Evolutionary conservation across 139 green algal species (phyloP), one percentile per base, ranked within the genome.

Genomic region (Gonium pectorale): DNA sequence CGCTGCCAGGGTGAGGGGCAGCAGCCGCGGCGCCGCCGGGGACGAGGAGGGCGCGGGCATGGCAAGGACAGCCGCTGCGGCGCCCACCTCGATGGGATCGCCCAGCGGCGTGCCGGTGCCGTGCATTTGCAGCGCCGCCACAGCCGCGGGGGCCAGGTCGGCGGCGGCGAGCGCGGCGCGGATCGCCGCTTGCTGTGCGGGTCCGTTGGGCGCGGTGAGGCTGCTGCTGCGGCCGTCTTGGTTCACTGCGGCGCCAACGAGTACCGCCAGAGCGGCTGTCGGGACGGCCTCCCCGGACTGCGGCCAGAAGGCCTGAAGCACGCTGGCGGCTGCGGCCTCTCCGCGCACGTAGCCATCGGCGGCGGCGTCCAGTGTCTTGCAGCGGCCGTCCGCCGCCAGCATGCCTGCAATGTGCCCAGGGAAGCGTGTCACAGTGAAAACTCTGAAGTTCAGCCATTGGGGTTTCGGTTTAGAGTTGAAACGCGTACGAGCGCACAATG

Each of bases 11-110:
- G 80, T 67, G 9, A 97, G 69, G 0, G 94, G 90, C 8, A 69
- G 21, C n/a, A 4, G 41, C 35, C 56, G 21, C 37, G 5, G n/a
- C 41, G 31, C 9, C 31, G 27, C 24, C 41, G 31, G 15, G 33
- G 8, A 31, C 43, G 54, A 22, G 31, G 37, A 35, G 41, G 62
- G 17, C 13, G 52, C 62, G 13, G 43, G 35, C 6, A 54, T 51
- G 8, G n/a, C 35, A 2, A 92, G 77, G 38, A 91, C 88, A 7
- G 88, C 86, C 3, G 88, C 83, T 15, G 84, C 89, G 22, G 95
- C 96, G 9, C 96, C 95, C 15, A 97, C 86, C 86, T 98, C 96
- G 56, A 98, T 98, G 52, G 95, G 94, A 62, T 98, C 96, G 8
- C 96, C 93, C 31, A 98, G 90, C 2, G 90, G 68, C 13, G 95